Base-by-base conservation (phyloP, 306 rosid species). In the Corylus avellana region DNA sequence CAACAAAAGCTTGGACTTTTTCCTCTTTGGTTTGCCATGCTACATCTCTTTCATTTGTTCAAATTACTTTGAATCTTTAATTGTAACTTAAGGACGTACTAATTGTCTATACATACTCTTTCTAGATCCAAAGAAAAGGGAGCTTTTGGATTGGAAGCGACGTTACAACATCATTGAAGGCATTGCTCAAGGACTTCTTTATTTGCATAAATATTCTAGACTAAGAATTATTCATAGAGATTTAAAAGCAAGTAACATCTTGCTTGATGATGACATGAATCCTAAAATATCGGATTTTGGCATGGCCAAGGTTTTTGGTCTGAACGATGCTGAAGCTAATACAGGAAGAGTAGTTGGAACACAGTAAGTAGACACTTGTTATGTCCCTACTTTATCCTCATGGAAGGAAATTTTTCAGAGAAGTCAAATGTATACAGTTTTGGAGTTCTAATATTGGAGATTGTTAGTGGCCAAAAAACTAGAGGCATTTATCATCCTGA, bases 351-450 rank as follows among this genome's bases (percentile, higher is more conserved):
- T 12, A 20, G 27, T 18, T 12, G 27, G 61, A 56, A 56, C 11
- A 18, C n/a, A n/a, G 27, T 56, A 56, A n/a, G 61, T 56, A 56
- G 0, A 56, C 9, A 17, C 27, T 8, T 56, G 9, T 1, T n/a
- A 1, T 56, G 0, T n/a, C 0, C 14, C 12, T 56, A 56, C 12
- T 56, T 56, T 56, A 56, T 7, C 11, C 27, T 76, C 7, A 69
- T 71, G 83, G 54, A 61, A 2, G 85, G 81, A 0, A 13, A 78
- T 42, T 77, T 80, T 18, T 86, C 79, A 7, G 37, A 77, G 4
- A 86, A 84, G 53, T 70, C 68, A 13, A 81, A 84, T 47, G 76
- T 84, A 1, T 84, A 71, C 39, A 79, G 78, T 46, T 84, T 79
- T 32, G 87, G 87, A 76, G 78, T 79, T 12, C 12, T 84, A 1